These are phyloP conservation scores for Ogataea trehalophila DNA, from an alignment of 805 yeast genomes.

Conservation along the genomic window DNA sequence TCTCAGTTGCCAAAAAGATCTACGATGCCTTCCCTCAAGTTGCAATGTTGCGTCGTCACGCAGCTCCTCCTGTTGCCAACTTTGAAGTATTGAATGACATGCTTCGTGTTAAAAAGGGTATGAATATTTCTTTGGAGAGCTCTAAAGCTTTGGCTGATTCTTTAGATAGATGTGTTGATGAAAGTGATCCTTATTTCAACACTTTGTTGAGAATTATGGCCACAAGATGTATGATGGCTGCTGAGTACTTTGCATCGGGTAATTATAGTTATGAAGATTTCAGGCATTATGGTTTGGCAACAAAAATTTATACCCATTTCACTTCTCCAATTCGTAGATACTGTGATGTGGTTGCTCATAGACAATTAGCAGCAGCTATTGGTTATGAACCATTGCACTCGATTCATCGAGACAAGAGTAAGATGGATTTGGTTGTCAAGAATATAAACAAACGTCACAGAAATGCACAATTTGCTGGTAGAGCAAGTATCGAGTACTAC, in stretches of 20 bases:
- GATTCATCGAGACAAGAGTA: conserved; percentile 79
- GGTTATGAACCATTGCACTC: conserved; percentile 83
- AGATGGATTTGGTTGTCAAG: conserved; percentile 83
- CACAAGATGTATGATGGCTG: conserved; percentile 98
- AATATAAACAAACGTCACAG: conserved; percentile 93
- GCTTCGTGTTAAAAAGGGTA: conserved; percentile 72
- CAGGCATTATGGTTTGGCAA: conserved; percentile 95
- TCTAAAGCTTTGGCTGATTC: conserved; percentile 93
- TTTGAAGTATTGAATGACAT: conserved; percentile 88
- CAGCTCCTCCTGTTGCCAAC: conserved; percentile 93
- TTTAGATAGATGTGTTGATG: conserved; percentile 80
- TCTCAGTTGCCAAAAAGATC: conserved; percentile 90
- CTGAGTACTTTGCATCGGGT: conserved; percentile 94
- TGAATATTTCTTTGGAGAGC: conserved; percentile 73
- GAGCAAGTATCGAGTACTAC: conserved; percentile 95
- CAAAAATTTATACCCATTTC: conserved; percentile 96
- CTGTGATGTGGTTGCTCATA: conserved; percentile 96
- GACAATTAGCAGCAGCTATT: conserved; percentile 98
- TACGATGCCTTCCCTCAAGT: conserved; percentile 94
- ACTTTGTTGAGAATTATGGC: conserved; percentile 94
- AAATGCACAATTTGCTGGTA: conserved; percentile 98
- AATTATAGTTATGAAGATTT: conserved; percentile 85
- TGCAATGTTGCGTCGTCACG: conserved; percentile 97
- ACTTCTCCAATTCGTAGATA: conserved; percentile 97
- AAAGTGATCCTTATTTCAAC: conserved; percentile 83